Conservation (phyloP, 805 yeast genomes). For the Candida stauntonica region DNA sequence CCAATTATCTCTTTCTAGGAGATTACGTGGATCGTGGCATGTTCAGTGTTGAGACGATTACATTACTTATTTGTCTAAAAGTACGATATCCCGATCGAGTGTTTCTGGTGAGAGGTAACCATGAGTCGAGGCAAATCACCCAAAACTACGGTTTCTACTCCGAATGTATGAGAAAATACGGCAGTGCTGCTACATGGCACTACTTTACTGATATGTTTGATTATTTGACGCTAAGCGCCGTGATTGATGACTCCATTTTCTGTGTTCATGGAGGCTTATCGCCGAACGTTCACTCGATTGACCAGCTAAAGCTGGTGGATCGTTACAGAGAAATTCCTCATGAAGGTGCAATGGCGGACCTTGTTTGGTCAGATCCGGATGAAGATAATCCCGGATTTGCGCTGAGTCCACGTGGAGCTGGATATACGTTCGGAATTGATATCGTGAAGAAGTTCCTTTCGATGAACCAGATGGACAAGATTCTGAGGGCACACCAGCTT, state of each 20-base stretch:
- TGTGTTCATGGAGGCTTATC: conserved; percentile 97
- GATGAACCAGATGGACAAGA: conserved; percentile 72
- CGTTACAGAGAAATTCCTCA: conserved; percentile 95
- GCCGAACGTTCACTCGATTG: conserved; percentile 91
- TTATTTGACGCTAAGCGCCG: conserved; percentile 81
- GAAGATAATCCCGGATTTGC: conserved; percentile 73
- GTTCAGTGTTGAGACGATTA: conserved; percentile 89
- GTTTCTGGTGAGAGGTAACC: conserved; percentile 86
- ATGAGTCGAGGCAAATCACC: conserved; percentile 94
- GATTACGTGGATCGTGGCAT: conserved; percentile 96
- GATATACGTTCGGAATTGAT: conserved; percentile 90
- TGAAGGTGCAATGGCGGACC: conserved; percentile 98
- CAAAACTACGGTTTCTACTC: conserved; percentile 96
- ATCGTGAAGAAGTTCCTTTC: conserved; percentile 84
- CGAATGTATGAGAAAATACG: conserved; percentile 88
- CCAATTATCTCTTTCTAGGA: conserved; percentile 89
- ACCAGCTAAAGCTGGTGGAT: conserved; percentile 86
- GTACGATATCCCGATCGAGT: conserved; percentile 85
- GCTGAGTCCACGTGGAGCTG: conserved; percentile 94
- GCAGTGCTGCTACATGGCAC: conserved; percentile 76
- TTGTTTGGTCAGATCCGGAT: conserved; percentile 99
- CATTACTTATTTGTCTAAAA: conserved; percentile 75
- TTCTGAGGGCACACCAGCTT: conserved; percentile 91
- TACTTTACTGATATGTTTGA: conserved; percentile 92
- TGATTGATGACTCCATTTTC: conserved; percentile 83